A percentile compares a stretch with the other conserved stretches of the same genome.
These are phyloP conservation scores for Trifolium dubium DNA, from an alignment of 306 rosid species.

Conservation along the genomic window DNA sequence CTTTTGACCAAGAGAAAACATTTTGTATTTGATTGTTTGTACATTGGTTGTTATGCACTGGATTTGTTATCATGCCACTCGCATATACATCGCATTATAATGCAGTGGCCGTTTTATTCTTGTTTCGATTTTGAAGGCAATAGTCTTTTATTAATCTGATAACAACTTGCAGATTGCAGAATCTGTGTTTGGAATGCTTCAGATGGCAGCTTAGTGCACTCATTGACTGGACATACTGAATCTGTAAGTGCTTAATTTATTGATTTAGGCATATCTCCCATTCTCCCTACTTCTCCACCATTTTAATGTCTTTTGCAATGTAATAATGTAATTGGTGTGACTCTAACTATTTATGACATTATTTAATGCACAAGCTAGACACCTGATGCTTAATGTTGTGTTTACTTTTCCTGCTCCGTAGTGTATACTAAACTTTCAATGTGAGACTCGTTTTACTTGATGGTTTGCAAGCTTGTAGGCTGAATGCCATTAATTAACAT, in stretches of 20 bases:
- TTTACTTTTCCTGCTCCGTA: too few species aligned
- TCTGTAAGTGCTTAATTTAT: slow-evolving; percentile 72
- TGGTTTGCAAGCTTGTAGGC: too few species aligned
- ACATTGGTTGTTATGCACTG: slow-evolving; percentile 8
- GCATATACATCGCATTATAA: slow-evolving; percentile 7
- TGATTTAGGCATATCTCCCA: slow-evolving; percentile 28
- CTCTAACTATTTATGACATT: slow-evolving; percentile 19
- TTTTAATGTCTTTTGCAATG: slow-evolving; percentile 9
- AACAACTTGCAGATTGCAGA: slow-evolving; percentile 79
- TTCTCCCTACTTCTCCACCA: slow-evolving; percentile 10
- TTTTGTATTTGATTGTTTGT: not conserved
- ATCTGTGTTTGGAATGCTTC: slow-evolving; percentile 99
- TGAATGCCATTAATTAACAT: too few species aligned
- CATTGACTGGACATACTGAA: slow-evolving; percentile 92
- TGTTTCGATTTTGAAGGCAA: slow-evolving; percentile 33
- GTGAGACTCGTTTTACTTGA: too few species aligned
- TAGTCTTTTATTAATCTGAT: slow-evolving; percentile 32
- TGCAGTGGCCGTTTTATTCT: slow-evolving; percentile 22
- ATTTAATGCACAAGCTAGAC: slow-evolving; percentile 22
- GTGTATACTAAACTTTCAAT: too few species aligned
- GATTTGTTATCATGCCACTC: slow-evolving; percentile 27
- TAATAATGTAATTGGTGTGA: slow-evolving; percentile 5
- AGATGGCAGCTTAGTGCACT: slow-evolving; percentile 97
- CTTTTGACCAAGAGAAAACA: slow-evolving; percentile 4
- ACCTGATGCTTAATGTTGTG: slow-evolving; percentile 28